A percentile compares a stretch with the other conserved stretches of the same genome.
phyloP scores from a whole-genome alignment of 305 asterid genomes.

The Ilex paraguariensis region DNA sequence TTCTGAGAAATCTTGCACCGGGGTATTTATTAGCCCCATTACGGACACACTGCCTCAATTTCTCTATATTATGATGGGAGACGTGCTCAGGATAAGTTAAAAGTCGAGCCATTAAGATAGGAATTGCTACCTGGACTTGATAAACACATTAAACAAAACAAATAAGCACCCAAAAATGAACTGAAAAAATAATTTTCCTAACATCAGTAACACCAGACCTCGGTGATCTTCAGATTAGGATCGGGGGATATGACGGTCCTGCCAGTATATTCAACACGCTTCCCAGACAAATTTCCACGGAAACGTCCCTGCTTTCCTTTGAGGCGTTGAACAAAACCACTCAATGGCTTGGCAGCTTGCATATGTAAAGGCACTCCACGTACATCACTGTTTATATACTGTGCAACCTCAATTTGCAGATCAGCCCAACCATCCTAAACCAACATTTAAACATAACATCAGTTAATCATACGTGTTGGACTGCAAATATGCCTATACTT shows the following conservation, averaged over 20 bases:
- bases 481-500: no score
- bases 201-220: constrained; percentile 36
- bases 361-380: constrained; percentile 44
- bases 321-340: constrained; percentile 93
- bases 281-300: constrained; percentile 88
- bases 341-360: constrained; percentile 42
- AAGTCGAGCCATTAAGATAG: constrained; percentile 77
- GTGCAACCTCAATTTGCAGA: constrained; percentile 80
- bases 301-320: constrained; percentile 96
- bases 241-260: constrained; percentile 97
- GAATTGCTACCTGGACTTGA: constrained; percentile 72
- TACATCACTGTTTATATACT: constrained; percentile 73
- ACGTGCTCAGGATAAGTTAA: constrained; percentile 91
- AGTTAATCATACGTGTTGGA: no score
- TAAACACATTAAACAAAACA: constrained; percentile 17
- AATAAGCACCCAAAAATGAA: constrained; percentile 9
- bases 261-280: constrained; percentile 95
- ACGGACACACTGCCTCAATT: constrained; percentile 82
- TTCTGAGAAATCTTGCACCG: constrained; percentile 74
- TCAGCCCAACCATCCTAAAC: constrained; percentile 57
- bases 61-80: constrained; percentile 87
- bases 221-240: constrained; percentile 77
- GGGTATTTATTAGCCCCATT: constrained; percentile 92
- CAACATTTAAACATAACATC: constrained; percentile 14
- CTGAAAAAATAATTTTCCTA: constrained; percentile 8